Conservation (phyloP, 1,139 yeast genomes). For the Komagataea norvegica region DNA sequence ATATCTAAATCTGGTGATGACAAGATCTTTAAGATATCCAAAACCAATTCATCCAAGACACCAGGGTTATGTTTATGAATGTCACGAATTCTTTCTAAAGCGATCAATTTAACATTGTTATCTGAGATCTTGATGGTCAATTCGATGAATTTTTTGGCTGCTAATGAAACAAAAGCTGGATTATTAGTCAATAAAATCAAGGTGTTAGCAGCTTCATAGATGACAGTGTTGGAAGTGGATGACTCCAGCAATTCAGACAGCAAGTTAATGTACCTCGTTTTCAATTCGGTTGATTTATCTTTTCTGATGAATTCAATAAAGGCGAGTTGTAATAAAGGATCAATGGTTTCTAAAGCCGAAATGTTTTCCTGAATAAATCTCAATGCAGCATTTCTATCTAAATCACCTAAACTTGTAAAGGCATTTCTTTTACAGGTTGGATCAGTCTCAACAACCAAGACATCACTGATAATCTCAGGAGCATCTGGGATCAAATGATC, state of each 20-base stretch:
- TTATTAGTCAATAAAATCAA: slow-evolving; percentile 68
- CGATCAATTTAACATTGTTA: slow-evolving; percentile 88
- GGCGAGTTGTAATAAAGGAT: slow-evolving; percentile 82
- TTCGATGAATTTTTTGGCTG: slow-evolving; percentile 83
- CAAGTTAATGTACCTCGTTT: slow-evolving; percentile 66
- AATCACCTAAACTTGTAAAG: slow-evolving; percentile 76
- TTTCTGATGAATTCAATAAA: slow-evolving; percentile 87
- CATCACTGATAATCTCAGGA: slow-evolving; percentile 70
- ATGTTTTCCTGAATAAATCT: slow-evolving; percentile 74
- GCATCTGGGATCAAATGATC: slow-evolving; percentile 94
- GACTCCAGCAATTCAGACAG: slow-evolving; percentile 71
- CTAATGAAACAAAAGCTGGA: slow-evolving; percentile 62
- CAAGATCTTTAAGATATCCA: slow-evolving; percentile 83
- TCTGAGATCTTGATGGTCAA: slow-evolving; percentile 90
- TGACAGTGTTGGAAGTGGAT: slow-evolving; percentile 62
- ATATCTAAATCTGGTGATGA: slow-evolving; percentile 88
- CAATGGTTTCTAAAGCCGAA: slow-evolving; percentile 59
- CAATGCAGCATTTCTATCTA: slow-evolving; percentile 82
- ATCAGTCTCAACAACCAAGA: slow-evolving; percentile 79
- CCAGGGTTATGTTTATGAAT: slow-evolving; percentile 77
- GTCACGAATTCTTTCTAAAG: slow-evolving; percentile 79
- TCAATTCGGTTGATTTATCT: slow-evolving; percentile 65
- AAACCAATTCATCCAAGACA: slow-evolving; percentile 73
- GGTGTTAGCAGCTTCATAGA: slow-evolving; percentile 89
- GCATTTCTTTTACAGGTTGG: slow-evolving; percentile 96